These are phyloP conservation scores for Naganishia sp. DNA, from an alignment of 1,284 basidiomycete species.

Conservation along the genomic window DNA sequence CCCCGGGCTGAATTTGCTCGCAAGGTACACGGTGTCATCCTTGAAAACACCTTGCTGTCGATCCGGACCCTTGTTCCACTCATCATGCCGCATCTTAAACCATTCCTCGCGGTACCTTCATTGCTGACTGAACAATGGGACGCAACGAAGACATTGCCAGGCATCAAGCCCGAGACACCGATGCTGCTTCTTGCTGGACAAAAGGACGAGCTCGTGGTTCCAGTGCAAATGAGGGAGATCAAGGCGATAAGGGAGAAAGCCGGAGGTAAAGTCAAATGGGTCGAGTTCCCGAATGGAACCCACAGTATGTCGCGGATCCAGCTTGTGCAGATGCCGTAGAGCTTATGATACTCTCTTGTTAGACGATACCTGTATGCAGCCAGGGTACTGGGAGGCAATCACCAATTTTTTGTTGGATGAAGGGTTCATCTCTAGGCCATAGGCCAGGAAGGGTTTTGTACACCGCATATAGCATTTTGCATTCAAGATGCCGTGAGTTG, in stretches of 20 bases:
- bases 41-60: constrained; percentile 91
- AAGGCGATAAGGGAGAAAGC: constrained; percentile 62
- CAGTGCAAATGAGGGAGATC: constrained; percentile 76
- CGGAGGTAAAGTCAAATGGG: constrained; percentile 50
- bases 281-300: constrained; percentile 65
- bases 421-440: constrained; percentile 18
- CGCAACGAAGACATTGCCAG: constrained; percentile 67
- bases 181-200: constrained; percentile 82
- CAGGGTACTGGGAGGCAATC: constrained; percentile 67
- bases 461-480: too few species aligned
- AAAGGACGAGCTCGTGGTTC: constrained; percentile 81
- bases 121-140: constrained; percentile 73
- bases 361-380: constrained; percentile 71
- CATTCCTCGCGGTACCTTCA: constrained; percentile 52
- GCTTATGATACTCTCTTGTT: constrained; percentile 22
- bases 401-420: constrained; percentile 58
- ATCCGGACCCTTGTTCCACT: constrained; percentile 76
- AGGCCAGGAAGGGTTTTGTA: background rate
- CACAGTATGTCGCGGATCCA: constrained; percentile 63
- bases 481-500: too few species aligned
- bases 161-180: constrained; percentile 69
- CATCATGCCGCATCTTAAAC: constrained; percentile 74
- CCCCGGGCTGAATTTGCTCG: constrained; percentile 58
- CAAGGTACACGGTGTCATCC: constrained; percentile 58
- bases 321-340: constrained; percentile 1